Percentiles rank a stretch among this genome's conserved stretches.
Conservation (phyloP, 1,284 basidiomycete genomes). For the Mycosarcoma maydis region DNA sequence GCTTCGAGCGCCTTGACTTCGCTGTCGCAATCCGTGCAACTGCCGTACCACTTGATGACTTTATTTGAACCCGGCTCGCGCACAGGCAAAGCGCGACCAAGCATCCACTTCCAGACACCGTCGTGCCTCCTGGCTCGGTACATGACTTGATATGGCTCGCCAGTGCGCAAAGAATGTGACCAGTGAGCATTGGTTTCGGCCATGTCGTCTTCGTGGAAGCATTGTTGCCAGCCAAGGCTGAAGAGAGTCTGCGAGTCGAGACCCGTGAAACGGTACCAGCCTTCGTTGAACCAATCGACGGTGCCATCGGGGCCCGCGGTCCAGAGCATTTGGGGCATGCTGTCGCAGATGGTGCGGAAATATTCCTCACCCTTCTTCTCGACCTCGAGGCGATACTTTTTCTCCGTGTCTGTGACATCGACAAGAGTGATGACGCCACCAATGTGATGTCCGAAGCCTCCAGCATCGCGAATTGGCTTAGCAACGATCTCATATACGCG, state of each 20-base stretch:
- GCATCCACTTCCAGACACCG: constrained; percentile 62
- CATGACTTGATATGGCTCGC: constrained; percentile 66
- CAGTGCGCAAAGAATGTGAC: constrained; percentile 66
- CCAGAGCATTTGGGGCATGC: constrained; percentile 66
- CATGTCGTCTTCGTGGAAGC: constrained; percentile 67
- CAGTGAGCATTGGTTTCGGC: constrained; percentile 56
- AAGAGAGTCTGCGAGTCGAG: constrained; percentile 46
- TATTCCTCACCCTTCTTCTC: constrained; percentile 55
- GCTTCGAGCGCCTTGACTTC: constrained; percentile 60
- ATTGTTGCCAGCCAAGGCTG: constrained; percentile 66
- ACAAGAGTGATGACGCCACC: constrained; percentile 54
- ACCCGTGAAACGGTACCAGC: constrained; percentile 67
- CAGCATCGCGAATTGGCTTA: constrained; percentile 54
- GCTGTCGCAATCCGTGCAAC: constrained; percentile 63
- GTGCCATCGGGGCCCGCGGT: constrained; percentile 63
- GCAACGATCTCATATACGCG: constrained; percentile 48
- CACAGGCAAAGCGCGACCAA: constrained; percentile 64
- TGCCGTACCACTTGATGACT: constrained; percentile 66
- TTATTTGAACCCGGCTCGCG: constrained; percentile 52
- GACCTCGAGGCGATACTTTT: constrained; percentile 28
- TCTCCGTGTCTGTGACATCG: constrained; percentile 51
- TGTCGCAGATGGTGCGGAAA: constrained; percentile 59
- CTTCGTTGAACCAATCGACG: constrained; percentile 60
- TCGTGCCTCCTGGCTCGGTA: constrained; percentile 63
- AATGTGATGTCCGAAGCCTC: constrained; percentile 59